These are phyloP conservation scores for Ophiostoma angusticollis DNA, from an alignment of 2,329 filamentous ascomycete genomes.

Conservation along the genomic window DNA sequence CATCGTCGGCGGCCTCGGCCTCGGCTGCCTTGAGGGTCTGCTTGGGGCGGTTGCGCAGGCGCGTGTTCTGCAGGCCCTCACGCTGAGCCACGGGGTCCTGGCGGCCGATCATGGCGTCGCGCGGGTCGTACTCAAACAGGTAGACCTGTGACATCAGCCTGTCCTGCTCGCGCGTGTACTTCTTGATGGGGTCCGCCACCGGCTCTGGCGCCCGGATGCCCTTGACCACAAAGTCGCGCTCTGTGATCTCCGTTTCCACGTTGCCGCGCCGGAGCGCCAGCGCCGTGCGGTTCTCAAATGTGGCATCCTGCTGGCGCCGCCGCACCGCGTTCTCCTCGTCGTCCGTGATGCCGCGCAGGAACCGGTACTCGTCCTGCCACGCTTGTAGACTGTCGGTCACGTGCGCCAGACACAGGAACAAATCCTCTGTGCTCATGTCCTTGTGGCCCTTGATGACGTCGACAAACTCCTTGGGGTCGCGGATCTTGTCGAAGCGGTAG, in stretches of 20 bases:
- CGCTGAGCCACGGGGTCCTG: constrained; percentile 46
- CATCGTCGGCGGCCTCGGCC: constrained; percentile 28
- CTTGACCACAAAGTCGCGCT: constrained; percentile 39
- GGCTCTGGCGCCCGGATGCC: constrained; percentile 36
- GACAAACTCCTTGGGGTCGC: constrained; percentile 36
- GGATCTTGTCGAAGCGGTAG: constrained; percentile 37
- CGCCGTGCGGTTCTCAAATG: constrained; percentile 23
- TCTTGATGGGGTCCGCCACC: constrained; percentile 31
- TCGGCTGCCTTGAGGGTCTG: constrained; percentile 48
- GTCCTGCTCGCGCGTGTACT: constrained; percentile 37
- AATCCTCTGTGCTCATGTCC: constrained; percentile 32
- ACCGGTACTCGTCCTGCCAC: constrained; percentile 43
- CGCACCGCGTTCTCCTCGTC: constrained; percentile 45
- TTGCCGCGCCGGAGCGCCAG: constrained; percentile 34
- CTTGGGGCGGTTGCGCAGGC: constrained; percentile 43
- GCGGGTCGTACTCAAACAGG: constrained; percentile 47
- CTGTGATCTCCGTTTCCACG: constrained; percentile 31
- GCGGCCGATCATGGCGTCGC: constrained; percentile 42
- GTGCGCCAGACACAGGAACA: constrained; percentile 32
- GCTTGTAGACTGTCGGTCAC: constrained; percentile 33
- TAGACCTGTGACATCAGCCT: constrained; percentile 46
- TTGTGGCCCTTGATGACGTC: constrained; percentile 37
- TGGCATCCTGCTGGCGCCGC: constrained; percentile 28
- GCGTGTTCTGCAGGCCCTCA: constrained; percentile 40
- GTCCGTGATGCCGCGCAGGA: constrained; percentile 37